Percentiles rank a stretch among this genome's conserved stretches.
These are phyloP conservation scores for Prunella vulgaris DNA, from an alignment of 257 asterid species.

Conservation along the genomic window DNA sequence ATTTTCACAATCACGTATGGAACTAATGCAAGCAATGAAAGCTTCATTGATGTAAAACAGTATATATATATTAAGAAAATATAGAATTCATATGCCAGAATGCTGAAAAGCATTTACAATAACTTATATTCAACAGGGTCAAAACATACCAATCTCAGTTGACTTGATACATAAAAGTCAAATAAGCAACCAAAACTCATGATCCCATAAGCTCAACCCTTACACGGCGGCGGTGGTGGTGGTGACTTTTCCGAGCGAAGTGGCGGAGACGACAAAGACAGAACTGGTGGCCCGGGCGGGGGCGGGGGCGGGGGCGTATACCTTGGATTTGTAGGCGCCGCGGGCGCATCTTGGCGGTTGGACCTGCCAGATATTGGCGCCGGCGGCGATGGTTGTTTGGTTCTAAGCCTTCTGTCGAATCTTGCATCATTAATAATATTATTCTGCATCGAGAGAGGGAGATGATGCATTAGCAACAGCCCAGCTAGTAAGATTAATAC, in stretches of 20 bases:
- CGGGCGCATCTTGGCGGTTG: neutral
- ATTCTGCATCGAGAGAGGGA: neutral
- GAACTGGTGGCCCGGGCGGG: neutral
- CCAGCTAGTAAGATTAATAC: neutral
- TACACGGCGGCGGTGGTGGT: neutral
- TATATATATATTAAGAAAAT: no score
- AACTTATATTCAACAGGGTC: neutral
- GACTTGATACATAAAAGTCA: neutral
- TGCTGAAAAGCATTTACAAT: no score
- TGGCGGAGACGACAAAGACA: neutral
- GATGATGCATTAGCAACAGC: conserved; percentile 1
- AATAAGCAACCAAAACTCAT: neutral
- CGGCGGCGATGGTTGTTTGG: neutral
- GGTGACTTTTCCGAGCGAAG: neutral
- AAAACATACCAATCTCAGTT: neutral
- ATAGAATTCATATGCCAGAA: no score
- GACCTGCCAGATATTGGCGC: conserved; percentile 2
- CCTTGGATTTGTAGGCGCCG: neutral
- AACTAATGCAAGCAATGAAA: neutral
- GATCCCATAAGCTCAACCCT: neutral
- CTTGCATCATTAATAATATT: neutral
- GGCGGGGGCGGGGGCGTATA: neutral
- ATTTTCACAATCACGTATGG: neutral
- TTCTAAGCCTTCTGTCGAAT: neutral
- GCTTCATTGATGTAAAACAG: no score